phyloP scores from a whole-genome alignment of 805 yeast genomes.

The Metschnikowia kofuensis region DNA sequence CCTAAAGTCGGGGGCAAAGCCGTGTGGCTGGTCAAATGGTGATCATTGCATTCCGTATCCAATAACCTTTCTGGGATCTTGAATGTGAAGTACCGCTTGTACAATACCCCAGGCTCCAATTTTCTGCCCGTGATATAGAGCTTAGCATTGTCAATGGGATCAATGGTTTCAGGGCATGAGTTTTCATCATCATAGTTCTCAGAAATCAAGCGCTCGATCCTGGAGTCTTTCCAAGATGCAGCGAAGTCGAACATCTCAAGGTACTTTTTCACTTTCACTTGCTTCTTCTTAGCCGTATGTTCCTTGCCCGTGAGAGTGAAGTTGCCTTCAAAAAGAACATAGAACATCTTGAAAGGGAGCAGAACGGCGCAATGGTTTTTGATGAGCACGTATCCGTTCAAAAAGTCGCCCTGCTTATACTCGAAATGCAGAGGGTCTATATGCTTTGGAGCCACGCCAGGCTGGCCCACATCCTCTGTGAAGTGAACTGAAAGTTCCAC shows the following conservation, averaged over 20 bases:
- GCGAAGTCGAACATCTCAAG: conserved; percentile 41
- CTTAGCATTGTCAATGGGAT: conserved; percentile 27
- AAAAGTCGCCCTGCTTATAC: conserved; percentile 64
- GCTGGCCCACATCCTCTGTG: conserved; percentile 33
- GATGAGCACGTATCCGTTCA: conserved; percentile 51
- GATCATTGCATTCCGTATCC: conserved; percentile 37
- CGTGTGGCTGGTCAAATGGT: conserved; percentile 29
- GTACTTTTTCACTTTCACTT: conserved; percentile 27
- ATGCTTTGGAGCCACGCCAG: conserved; percentile 24
- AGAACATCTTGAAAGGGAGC: conserved; percentile 61
- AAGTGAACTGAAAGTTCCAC: conserved; percentile 31
- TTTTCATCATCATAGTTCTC: conserved; percentile 18
- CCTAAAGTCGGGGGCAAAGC: conserved; percentile 38
- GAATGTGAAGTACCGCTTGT: conserved; percentile 42
- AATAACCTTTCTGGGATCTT: conserved; percentile 35
- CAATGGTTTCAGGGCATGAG: conserved; percentile 19
- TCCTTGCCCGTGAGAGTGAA: conserved; percentile 22
- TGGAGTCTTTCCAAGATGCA: conserved; percentile 48
- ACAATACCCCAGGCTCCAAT: conserved; percentile 22
- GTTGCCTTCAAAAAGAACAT: conserved; percentile 54
- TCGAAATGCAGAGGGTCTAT: conserved; percentile 38
- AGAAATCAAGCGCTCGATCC: conserved; percentile 30
- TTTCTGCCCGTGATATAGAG: conserved; percentile 18
- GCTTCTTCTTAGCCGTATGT: conserved; percentile 15
- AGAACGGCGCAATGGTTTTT: conserved; percentile 38